A percentile compares a stretch with the other conserved stretches of the same genome.
These are phyloP conservation scores for Dactylorhiza incarnata DNA, from an alignment of 106 monocot genomes.

Conservation along the genomic window DNA sequence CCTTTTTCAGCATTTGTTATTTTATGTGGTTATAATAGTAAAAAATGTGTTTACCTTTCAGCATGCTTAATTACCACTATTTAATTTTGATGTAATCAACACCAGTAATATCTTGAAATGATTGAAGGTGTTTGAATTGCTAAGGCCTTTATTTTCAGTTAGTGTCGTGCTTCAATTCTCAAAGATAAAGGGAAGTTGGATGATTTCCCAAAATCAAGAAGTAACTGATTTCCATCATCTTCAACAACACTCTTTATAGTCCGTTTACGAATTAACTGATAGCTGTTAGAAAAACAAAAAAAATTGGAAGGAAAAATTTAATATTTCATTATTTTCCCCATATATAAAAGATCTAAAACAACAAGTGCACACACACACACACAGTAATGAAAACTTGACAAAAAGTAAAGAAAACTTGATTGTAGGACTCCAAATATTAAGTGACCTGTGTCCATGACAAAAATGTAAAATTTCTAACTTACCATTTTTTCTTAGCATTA, in stretches of 20 bases:
- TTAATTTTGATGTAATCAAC: background rate
- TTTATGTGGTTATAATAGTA: background rate
- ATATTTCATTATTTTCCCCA: no score
- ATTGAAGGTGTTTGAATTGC: background rate
- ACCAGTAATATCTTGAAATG: background rate
- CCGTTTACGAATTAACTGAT: no score
- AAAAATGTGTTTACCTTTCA: background rate
- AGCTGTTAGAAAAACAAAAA: no score
- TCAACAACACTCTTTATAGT: no score
- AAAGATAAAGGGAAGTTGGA: background rate
- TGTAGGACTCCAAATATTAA: background rate
- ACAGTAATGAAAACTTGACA: no score
- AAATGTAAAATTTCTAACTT: background rate
- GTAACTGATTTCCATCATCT: no score
- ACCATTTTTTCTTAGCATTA: no score
- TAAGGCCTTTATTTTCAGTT: background rate
- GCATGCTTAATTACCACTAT: background rate
- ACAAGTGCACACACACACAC: no score
- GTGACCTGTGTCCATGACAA: background rate
- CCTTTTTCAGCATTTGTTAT: no score
- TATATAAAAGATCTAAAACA: no score
- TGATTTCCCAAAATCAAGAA: background rate
- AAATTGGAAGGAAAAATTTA: no score
- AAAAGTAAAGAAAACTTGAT: constrained; percentile 9
- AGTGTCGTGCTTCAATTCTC: background rate